phyloP scores from a whole-genome alignment of 805 yeast species.

The Starmerella bacillaris region DNA sequence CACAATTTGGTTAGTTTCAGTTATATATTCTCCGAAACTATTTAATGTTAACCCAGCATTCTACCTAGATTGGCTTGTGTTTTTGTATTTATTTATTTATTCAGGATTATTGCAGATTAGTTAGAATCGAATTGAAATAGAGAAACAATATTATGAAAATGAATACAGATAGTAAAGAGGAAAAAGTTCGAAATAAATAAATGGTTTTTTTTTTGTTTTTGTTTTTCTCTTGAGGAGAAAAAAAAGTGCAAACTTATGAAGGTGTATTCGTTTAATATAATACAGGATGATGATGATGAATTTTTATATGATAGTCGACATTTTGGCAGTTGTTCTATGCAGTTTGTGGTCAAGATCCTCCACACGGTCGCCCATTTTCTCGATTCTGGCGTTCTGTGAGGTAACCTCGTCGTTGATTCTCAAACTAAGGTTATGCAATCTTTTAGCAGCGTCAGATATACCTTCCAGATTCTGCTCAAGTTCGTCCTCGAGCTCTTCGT shows the following conservation, averaged over 20 bases:
- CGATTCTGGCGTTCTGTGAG: slow-evolving; percentile 56
- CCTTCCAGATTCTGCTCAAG: slow-evolving; percentile 68
- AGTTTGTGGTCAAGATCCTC: slow-evolving; percentile 71
- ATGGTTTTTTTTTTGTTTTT: neutral
- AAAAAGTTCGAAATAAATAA: neutral
- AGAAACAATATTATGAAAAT: too few species aligned
- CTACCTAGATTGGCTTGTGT: too few species aligned
- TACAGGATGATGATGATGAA: too few species aligned
- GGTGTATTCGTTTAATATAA: too few species aligned
- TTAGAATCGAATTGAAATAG: too few species aligned
- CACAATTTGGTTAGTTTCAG: too few species aligned
- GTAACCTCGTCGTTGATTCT: slow-evolving; percentile 62
- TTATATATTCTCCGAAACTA: too few species aligned
- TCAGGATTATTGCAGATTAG: too few species aligned
- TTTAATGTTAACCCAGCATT: too few species aligned
- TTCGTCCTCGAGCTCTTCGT: slow-evolving; percentile 80
- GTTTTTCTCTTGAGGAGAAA: neutral
- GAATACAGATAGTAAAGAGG: neutral
- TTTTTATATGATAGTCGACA: slow-evolving; percentile 26
- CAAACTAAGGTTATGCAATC: slow-evolving; percentile 55
- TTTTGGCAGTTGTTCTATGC: slow-evolving; percentile 53
- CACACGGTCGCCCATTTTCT: slow-evolving; percentile 64
- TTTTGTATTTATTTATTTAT: neutral
- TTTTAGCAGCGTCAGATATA: slow-evolving; percentile 46
- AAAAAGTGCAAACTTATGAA: neutral